Base-by-base conservation (phyloP, 1,284 basidiomycete species). In the Pyrrhoderma noxium region DNA sequence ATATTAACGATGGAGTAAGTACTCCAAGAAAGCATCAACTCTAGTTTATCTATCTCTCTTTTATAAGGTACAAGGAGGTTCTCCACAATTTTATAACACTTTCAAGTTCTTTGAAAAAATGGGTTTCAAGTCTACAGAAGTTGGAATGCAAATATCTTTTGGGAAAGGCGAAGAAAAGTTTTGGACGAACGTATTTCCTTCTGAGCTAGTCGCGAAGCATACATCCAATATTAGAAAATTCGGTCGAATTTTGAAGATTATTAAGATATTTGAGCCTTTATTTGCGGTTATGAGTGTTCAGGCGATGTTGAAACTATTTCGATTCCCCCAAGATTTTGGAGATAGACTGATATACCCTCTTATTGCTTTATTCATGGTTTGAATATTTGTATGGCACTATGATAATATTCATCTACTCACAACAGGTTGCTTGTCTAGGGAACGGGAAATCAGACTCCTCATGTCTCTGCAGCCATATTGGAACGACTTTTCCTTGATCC, bases 101-200 rank as follows among this genome's bases (percentile, higher is more conserved):
- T 73, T 77, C 58, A 71, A 74, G 27, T 72, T 79, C 61, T 80
- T 82, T 58, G 67, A 77, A 44, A 71, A 73, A 58, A 67, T 75
- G 8, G 79, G 79, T 0, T 79, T 74, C 55, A 68, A 71, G 40
- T 71, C 73, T 1, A 67, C 67, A 19, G 71, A 75, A 50, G 78
- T 83, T 43, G 77, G 73, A 27, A 74, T 83, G 65, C 79, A 82
- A 61, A 79, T 82, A 19, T 78, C 76, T 47, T 83, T 84, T 60
- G 79, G 80, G 38, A 77, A 77, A 54, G 79, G 73, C 50, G 71
- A 69, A 50, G 69, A 71, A 56, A 62, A 66, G n/a, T 84, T 84
- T 60, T 85, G 80, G 81, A 75, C 75, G 49, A 83, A 84, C 59
- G 71, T 81, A 49, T 84, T 80, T 62, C 80, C 81, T 3, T 77